phyloP scores from a whole-genome alignment of 306 rosid species.

The Malus fusca region DNA sequence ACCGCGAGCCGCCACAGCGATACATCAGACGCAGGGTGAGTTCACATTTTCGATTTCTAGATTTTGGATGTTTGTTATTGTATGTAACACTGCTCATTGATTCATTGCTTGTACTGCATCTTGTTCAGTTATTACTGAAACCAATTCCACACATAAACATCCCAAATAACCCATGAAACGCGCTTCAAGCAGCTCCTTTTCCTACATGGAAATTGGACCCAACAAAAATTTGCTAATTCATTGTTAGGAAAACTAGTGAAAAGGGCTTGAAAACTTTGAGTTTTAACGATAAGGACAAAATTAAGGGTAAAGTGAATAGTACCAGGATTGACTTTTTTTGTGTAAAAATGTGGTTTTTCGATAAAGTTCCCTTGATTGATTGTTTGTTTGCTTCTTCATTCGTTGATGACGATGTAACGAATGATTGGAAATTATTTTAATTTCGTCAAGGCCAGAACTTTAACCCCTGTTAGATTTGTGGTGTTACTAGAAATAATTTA shows the following conservation, averaged over 20 bases:
- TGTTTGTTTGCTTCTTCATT: neutral
- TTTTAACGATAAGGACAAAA: no score
- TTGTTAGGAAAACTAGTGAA: no score
- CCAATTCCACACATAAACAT: no score
- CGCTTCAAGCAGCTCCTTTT: neutral
- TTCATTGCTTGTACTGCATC: neutral
- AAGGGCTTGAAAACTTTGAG: no score
- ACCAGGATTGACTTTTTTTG: no score
- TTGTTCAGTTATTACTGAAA: neutral
- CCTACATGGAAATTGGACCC: neutral
- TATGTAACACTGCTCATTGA: neutral
- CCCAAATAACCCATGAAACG: neutral
- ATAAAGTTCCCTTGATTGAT: neutral
- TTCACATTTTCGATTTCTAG: neutral
- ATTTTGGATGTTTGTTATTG: neutral
- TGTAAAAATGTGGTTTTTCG: no score
- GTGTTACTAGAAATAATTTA: neutral
- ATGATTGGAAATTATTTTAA: neutral
- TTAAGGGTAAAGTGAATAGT: no score
- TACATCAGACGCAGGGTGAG: slow-evolving; percentile 76
- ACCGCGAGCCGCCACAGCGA: slow-evolving; percentile 85
- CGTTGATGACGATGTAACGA: neutral
- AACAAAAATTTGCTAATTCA: neutral
- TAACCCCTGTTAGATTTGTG: neutral
- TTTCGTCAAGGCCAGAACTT: no score